Conservation (phyloP, 306 rosid genomes). For the Potentilla sterilis region DNA sequence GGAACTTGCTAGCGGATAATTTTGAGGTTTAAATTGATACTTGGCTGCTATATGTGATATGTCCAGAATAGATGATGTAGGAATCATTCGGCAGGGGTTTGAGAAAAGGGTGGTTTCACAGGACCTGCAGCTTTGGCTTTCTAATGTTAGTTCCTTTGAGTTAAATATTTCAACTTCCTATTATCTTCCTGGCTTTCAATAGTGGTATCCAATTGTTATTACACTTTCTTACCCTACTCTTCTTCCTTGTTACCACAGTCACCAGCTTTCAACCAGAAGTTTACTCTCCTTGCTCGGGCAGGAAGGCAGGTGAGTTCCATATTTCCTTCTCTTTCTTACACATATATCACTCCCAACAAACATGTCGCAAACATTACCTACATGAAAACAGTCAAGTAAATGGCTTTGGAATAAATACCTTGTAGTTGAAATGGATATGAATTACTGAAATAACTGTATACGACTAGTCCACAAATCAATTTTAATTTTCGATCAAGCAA, state of each 20-base stretch:
- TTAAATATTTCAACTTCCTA: neutral
- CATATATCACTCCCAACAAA: neutral
- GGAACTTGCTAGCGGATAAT: neutral
- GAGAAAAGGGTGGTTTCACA: conserved; percentile 96
- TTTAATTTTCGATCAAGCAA: neutral
- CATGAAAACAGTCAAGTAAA: neutral
- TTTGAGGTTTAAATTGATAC: neutral
- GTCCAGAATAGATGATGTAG: conserved; percentile 62
- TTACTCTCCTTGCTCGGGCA: conserved; percentile 91
- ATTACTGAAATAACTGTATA: neutral
- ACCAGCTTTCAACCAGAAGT: conserved; percentile 62
- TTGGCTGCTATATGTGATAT: conserved; percentile 11
- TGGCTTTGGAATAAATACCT: neutral
- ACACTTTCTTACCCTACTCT: neutral
- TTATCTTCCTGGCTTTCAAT: neutral
- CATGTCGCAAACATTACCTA: neutral
- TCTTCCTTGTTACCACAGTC: conserved; percentile 46
- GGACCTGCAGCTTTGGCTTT: conserved; percentile 84
- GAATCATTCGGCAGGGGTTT: conserved; percentile 83
- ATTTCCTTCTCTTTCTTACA: neutral
- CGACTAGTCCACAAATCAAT: neutral
- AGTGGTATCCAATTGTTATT: neutral
- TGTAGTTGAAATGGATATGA: neutral
- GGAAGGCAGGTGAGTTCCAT: conserved; percentile 74
- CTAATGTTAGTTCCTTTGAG: conserved; percentile 62